These are phyloP conservation scores for Boletus patriciae DNA, from an alignment of 768 basidiomycete genomes.

Conservation along the genomic window DNA sequence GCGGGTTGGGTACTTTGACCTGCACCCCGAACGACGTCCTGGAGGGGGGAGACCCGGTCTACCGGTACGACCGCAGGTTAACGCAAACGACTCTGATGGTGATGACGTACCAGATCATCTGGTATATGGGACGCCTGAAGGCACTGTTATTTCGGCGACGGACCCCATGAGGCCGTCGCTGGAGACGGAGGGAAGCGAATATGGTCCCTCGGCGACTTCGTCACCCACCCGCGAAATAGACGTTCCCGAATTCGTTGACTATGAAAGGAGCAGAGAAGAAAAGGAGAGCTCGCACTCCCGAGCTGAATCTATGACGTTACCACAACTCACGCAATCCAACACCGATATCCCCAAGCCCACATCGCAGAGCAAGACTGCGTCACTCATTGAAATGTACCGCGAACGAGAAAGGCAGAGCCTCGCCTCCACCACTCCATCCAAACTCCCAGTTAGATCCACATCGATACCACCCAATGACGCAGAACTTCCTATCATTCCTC, in stretches of 20 bases:
- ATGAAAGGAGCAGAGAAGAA: slow-evolving; percentile 23
- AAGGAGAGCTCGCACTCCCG: slow-evolving; percentile 26
- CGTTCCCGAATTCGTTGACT: slow-evolving; percentile 29
- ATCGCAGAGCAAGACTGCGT: slow-evolving; percentile 63
- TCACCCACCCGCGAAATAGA: slow-evolving; percentile 32
- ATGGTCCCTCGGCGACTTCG: slow-evolving; percentile 32
- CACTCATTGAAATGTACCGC: slow-evolving; percentile 84
- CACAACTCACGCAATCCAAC: slow-evolving; percentile 7
- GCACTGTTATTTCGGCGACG: slow-evolving; percentile 15
- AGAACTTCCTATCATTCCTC: slow-evolving; percentile 7
- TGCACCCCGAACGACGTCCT: slow-evolving; percentile 71
- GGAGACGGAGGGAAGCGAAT: slow-evolving; percentile 35
- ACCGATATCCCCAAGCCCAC: slow-evolving; percentile 19
- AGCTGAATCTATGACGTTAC: slow-evolving; percentile 33
- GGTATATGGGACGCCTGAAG: slow-evolving; percentile 33
- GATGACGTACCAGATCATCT: slow-evolving; percentile 36
- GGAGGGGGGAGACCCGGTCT: slow-evolving; percentile 10
- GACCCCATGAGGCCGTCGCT: slow-evolving; percentile 33
- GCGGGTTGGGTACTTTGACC: slow-evolving; percentile 71
- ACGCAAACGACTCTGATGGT: slow-evolving; percentile 36
- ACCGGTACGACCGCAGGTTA: slow-evolving; percentile 28
- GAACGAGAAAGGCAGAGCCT: slow-evolving; percentile 55
- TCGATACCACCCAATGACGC: slow-evolving; percentile 10
- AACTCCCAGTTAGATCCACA: slow-evolving; percentile 36
- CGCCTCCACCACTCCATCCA: slow-evolving; percentile 24